phyloP scores from a whole-genome alignment of 345 rosid species.

The Boechera stricta region DNA sequence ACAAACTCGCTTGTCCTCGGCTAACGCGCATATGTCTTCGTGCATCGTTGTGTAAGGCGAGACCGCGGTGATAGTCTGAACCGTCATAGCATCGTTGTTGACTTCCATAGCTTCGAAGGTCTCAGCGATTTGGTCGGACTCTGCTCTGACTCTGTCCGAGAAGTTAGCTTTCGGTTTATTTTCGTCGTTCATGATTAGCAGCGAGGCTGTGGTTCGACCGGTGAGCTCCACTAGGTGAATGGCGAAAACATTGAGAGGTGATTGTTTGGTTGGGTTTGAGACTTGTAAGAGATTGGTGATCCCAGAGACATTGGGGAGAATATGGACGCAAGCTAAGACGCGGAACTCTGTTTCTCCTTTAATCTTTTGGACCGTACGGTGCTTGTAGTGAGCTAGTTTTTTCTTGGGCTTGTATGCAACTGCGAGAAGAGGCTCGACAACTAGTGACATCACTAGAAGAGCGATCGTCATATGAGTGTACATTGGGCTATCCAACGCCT shows the following conservation, averaged over 20 bases:
- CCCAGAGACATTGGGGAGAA: constrained; percentile 48
- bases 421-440: constrained; percentile 47
- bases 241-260: constrained; percentile 59
- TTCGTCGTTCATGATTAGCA: constrained; percentile 63
- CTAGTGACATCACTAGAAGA: constrained; percentile 51
- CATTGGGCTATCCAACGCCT: constrained; percentile 51
- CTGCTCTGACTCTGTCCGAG: constrained; percentile 42
- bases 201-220: constrained; percentile 63
- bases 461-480: constrained; percentile 52
- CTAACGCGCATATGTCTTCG: constrained; percentile 64
- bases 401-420: constrained; percentile 49
- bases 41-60: constrained; percentile 69
- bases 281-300: constrained; percentile 58
- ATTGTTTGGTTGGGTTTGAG: constrained; percentile 57
- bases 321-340: constrained; percentile 62
- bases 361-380: constrained; percentile 53
- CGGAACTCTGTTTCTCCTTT: constrained; percentile 54
- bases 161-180: constrained; percentile 39
- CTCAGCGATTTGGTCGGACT: constrained; percentile 54
- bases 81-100: constrained; percentile 39
- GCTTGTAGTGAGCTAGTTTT: constrained; percentile 35
- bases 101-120: constrained; percentile 50
- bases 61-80: constrained; percentile 56
- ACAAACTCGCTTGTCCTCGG: constrained; percentile 61
- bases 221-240: constrained; percentile 68